Percentiles rank a stretch among this genome's conserved stretches.
Evolutionary conservation across 148 eudicot genomes (phyloP).

Genomic region (Heliamphora exappendiculata): DNA sequence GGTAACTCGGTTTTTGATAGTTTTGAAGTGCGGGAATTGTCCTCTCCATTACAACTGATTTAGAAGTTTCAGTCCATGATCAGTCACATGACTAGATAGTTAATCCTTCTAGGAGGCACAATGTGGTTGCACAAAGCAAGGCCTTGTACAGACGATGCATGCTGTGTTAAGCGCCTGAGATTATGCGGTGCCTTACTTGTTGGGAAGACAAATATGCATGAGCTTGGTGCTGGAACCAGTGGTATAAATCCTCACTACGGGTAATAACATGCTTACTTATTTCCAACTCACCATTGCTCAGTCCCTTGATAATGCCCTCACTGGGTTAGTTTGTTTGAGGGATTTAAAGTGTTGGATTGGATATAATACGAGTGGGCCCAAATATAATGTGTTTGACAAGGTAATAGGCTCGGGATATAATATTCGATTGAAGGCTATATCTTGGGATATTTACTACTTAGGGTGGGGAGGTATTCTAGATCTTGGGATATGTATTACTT

Average conservation of each 20-base stretch:
- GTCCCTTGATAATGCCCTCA: no score
- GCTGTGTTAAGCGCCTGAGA: conserved; percentile 64
- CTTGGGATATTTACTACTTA: no score
- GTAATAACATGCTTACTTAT: conserved; percentile 29
- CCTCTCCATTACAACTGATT: background rate
- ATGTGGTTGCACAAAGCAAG: conserved; percentile 84
- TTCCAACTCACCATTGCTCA: background rate
- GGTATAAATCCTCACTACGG: conserved; percentile 99
- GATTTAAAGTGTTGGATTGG: no score
- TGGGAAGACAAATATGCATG: conserved; percentile 99
- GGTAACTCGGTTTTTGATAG: conserved; percentile 29
- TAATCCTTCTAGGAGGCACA: conserved; percentile 63
- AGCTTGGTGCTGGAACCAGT: conserved; percentile 94
- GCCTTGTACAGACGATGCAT: conserved; percentile 67
- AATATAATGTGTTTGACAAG: no score
- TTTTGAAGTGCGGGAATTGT: background rate
- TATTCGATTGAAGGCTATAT: no score
- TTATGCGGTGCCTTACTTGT: conserved; percentile 84
- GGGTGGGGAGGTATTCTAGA: no score
- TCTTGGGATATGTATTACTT: no score
- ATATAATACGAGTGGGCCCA: no score
- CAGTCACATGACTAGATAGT: background rate
- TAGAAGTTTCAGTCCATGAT: background rate
- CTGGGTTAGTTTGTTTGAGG: no score
- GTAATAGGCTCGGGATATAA: no score